These are phyloP conservation scores for Quercus lobata DNA, from an alignment of 331 rosid species.

Conservation along the genomic window DNA sequence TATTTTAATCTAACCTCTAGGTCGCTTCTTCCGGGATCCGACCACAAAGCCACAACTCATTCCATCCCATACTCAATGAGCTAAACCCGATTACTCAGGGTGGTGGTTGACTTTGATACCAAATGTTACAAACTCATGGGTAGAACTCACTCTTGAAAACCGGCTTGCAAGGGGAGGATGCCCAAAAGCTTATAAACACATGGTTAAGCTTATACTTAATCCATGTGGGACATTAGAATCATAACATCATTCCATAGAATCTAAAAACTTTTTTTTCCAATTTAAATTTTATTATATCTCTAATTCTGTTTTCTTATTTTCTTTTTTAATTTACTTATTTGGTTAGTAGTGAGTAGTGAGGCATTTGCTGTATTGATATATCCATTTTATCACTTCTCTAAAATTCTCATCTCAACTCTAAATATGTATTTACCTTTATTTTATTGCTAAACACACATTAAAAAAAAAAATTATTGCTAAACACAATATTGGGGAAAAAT, in stretches of 20 bases:
- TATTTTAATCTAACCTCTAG: too few relatives aligned
- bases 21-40: rapidly evolving
- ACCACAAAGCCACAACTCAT: too few relatives aligned
- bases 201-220: too few relatives aligned
- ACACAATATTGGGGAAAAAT: background rate
- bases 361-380: background rate
- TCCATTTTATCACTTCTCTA: background rate
- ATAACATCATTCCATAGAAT: background rate
- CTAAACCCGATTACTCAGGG: too few relatives aligned
- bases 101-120: too few relatives aligned
- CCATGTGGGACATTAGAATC: too few relatives aligned
- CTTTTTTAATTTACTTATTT: background rate
- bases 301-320: background rate
- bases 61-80: too few relatives aligned
- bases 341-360: background rate
- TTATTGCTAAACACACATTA: background rate
- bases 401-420: background rate
- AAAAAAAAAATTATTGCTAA: background rate
- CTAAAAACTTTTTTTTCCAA: background rate
- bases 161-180: too few relatives aligned
- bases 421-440: background rate
- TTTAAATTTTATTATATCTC: background rate
- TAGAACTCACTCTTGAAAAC: too few relatives aligned
- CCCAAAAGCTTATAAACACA: too few relatives aligned
- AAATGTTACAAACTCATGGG: too few relatives aligned